These are phyloP conservation scores for Barnettozyma californica DNA, from an alignment of 805 yeast genomes.

Conservation along the genomic window DNA sequence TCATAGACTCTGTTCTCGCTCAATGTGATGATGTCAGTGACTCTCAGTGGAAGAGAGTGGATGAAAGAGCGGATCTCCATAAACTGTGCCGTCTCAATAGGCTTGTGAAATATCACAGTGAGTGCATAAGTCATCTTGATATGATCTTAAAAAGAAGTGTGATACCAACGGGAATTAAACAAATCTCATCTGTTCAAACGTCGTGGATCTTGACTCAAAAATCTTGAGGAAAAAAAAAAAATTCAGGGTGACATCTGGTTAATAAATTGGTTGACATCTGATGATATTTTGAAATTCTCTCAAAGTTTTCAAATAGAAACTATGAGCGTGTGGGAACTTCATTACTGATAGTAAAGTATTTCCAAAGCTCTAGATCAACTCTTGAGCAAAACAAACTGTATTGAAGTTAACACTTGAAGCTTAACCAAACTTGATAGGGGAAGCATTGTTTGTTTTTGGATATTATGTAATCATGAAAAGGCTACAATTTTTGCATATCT, in stretches of 20 bases:
- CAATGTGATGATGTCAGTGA: constrained; percentile 25
- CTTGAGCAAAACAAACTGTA: too few relatives aligned
- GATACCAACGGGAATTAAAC: not conserved
- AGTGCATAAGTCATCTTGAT: constrained; percentile 17
- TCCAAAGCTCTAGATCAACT: too few relatives aligned
- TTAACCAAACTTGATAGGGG: not conserved
- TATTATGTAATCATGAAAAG: not conserved
- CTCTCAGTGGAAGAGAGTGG: constrained; percentile 26
- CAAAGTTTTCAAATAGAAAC: too few relatives aligned
- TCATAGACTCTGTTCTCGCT: constrained; percentile 37
- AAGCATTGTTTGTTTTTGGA: not conserved
- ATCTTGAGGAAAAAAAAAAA: too few relatives aligned
- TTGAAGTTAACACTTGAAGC: too few relatives aligned
- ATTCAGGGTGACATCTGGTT: too few relatives aligned
- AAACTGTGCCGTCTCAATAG: constrained; percentile 16
- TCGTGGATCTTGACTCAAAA: too few relatives aligned
- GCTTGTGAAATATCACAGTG: constrained; percentile 26
- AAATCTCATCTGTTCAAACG: not conserved
- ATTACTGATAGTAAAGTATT: too few relatives aligned
- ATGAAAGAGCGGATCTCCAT: constrained; percentile 24
- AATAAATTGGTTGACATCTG: too few relatives aligned
- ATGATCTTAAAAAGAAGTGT: not conserved
- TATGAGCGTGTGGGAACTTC: too few relatives aligned
- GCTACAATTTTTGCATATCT: too few relatives aligned
- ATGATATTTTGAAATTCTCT: too few relatives aligned